Base-by-base conservation (phyloP, 768 basidiomycete species). In the Trametes punicea region DNA sequence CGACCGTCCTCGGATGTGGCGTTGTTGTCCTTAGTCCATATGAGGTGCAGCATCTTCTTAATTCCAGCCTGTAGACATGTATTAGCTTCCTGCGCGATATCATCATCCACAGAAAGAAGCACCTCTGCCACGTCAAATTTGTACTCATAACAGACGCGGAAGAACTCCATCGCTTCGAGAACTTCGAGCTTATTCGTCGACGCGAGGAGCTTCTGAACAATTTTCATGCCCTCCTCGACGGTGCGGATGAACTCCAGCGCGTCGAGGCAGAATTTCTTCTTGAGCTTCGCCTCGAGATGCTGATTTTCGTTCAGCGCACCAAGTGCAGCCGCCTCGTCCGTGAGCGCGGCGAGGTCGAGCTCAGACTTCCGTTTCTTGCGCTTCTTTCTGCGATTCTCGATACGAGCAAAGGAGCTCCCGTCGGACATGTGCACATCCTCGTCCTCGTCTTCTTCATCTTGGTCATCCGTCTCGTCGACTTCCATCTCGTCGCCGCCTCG, bases 11-110 rank as follows among this genome's bases (percentile, higher is more conserved):
- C 84, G 27, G 82, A 83, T n/a, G 88, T 83, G 21, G 82, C 78
- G 47, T 74, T 88, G 65, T 93, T 93, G 66, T 99, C 96, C 68
- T 98, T 98, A 25, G 83, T 81, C 97, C 97, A 98, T 63, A 99
- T 91, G 23, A 99, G 77, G 69, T 98, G 97, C 13, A 99, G 69
- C 96, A 98, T 98, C 65, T 87, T 92, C 75, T 90, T 93, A 66
- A 99, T 87, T 0, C 97, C 97, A 13, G 73, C 71, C 93, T 96
- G 62, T 16, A 27, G 21, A 6, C n/a, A n/a, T n/a, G n/a, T n/a
- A n/a, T n/a, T n/a, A n/a, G n/a, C n/a, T n/a, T n/a, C n/a, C n/a
- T n/a, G n/a, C n/a, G n/a, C n/a, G n/a, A n/a, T n/a, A n/a, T n/a
- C n/a, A n/a, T n/a, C n/a, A n/a, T n/a, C n/a, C n/a, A n/a, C n/a